Evolutionary conservation across 2,329 filamentous ascomycete species (phyloP), one percentile per base, ranked within the genome.

Genomic region (Trichoderma semiorbis): DNA sequence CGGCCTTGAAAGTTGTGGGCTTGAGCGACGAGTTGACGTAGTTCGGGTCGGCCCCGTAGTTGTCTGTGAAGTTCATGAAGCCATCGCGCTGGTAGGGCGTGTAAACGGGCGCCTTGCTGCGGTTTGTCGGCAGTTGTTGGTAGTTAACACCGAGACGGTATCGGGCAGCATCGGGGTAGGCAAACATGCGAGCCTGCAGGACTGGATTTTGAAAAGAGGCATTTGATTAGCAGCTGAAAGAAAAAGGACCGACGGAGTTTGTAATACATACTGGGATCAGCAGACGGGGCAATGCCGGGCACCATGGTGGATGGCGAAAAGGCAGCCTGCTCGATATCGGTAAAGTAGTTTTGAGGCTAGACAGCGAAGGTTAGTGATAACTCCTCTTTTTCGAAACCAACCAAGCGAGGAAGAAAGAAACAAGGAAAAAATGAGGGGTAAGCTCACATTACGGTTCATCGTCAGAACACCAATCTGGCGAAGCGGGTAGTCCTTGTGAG

Each of bases 401-500:
- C 16, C n/a, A 50, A 50, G 8, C n/a, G 11, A 43, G 36, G 55
- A 62, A 26, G 3, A 24, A 7, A 47, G 18, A 32, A 26, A 32
- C 60, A 26, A 14, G 21, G 16, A 34, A 21, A 7, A 36, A 30
- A 43, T n/a, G 26, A 21, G n/a, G 14, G 11, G 28, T 6, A 58
- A 32, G 91, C 73, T 87, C 79, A 85, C 82, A 77, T 93, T 93
- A 43, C 86, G 86, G 80, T 93, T 90, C 21, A 94, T 80, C 43
- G 89, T 90, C 78, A 93, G 84, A 75, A 90, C 88, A 64, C 92
- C 92, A 12, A 93, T 81, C 63, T 86, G 85, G 5, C 88, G 88
- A 70, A 93, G 84, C 1, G 92, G 92, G 2, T 90, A 90, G 6
- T 88, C 78, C 74, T 93, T 90, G 74, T 92, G 89, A 0, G 91